Evolutionary conservation across 805 yeast species (phyloP), one percentile per base, ranked within the genome.

Genomic region (Pichia exigua): DNA sequence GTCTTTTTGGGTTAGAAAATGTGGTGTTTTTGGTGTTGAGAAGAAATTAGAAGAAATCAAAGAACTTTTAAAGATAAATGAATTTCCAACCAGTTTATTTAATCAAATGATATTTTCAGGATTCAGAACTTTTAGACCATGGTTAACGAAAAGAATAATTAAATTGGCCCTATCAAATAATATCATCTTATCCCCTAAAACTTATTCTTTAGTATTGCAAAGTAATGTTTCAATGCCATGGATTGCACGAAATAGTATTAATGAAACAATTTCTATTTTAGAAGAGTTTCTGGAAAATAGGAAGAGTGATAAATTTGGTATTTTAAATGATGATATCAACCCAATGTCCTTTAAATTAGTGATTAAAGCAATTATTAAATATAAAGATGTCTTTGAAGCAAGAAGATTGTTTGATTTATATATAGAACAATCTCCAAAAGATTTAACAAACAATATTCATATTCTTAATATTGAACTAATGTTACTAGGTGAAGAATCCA

Each of bases 331-430:
- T 17, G 67, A 62, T 45, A 39, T 66, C 11, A 58, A 55, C 48
- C 65, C 70, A 27, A 43, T 50, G 20, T 55, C 65, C 0, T 56
- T 66, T 28, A 63, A 62, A 42, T 22, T 50, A 8, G 59, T 61
- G 4, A 49, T 65, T 4, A 50, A 42, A 27, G 52, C 57, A 10
- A 48, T 65, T 9, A 15, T 65, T 11, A 54, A 52, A 26, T 49
- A 51, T 18, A 53, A 54, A 35, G 59, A 60, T 26, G 54, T 54
- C n/a, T 48, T 39, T 44, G 55, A 49, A 17, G 70, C 67, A 0
- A 52, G 70, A 54, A 52, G 55, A 38, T 56, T 59, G 28, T 65
- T 66, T 53, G 67, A 65, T 22, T 42, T 59, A 4, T 66, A 65
- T 50, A 53, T 62, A 24, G 64, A 60, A 22, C 49, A 52, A 27